Base-by-base conservation (phyloP, 1,139 yeast genomes). In the Saccharomyces hybrid region DNA sequence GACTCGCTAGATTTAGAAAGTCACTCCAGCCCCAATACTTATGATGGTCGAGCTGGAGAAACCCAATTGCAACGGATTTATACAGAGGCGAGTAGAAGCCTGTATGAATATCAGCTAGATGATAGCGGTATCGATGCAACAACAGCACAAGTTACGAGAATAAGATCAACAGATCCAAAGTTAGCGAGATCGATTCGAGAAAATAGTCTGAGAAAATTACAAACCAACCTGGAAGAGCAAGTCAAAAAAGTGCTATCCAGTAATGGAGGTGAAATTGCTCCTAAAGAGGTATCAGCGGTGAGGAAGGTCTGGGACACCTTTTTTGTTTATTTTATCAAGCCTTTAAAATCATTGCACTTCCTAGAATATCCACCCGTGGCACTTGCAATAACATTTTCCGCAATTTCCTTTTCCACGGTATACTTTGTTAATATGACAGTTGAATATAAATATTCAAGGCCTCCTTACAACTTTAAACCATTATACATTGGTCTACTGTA, bases 381-480 rank as follows among this genome's bases (percentile, higher is more conserved):
- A 0, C 70, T 87, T 48, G 82, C 89, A 6, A 78, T 87, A 50
- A 63, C 75, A 1, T 87, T 81, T 67, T 82, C 91, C 0, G 81
- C 87, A 1, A 77, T 84, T 20, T 79, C 87, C 53, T 88, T 88
- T 70, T 84, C 84, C 7, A 79, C 80, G 25, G 73, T 87, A 27
- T 88, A 87, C 68, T 82, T 86, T 60, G 80, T 88, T 66, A 89
- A 88, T 72, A 77, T 88, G 79, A 78, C 95, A 8, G 75, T 89
- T 48, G 79, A 91, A 49, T 78, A 80, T 63, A 77, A 77, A 56
- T 89, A 83, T 68, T 73, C 87, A 0, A 67, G 78, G 27, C 68
- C 73, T 0, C 97, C 97, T 2, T 89, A 89, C 70, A 78, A 82
- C 61, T 88, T 86, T 74, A 73, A 75, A 46, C 70, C 86, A 1